Percentiles rank a stretch among this genome's conserved stretches.
phyloP scores from a whole-genome alignment of 345 rosid genomes.

The Pseudoturritis turrita region DNA sequence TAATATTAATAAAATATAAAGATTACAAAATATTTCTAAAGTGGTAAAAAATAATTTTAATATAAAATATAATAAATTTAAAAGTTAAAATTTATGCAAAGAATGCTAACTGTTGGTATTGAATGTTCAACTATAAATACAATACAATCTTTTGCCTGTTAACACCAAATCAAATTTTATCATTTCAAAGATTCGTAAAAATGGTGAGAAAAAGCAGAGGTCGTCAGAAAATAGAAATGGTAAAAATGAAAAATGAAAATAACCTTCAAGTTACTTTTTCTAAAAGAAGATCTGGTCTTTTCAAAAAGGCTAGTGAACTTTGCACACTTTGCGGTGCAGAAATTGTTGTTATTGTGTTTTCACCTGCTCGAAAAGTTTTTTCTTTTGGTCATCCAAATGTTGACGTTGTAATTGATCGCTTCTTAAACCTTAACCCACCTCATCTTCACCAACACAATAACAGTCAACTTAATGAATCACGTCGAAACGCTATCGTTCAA shows the following conservation, averaged over 20 bases:
- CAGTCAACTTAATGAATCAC: constrained; percentile 30
- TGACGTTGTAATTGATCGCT: constrained; percentile 30
- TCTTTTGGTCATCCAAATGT: constrained; percentile 61
- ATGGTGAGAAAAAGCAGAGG: constrained; percentile 38
- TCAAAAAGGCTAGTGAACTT: constrained; percentile 27
- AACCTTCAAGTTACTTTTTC: constrained; percentile 27
- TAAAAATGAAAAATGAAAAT: constrained; percentile 18
- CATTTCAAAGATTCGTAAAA: not conserved
- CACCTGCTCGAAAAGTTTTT: constrained; percentile 36
- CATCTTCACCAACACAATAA: not conserved
- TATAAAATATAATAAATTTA: not conserved
- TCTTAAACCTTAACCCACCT: constrained; percentile 18
- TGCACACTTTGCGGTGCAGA: constrained; percentile 21
- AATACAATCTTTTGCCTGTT: not conserved
- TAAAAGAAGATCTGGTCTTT: constrained; percentile 26
- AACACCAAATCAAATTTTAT: not conserved
- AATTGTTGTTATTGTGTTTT: constrained; percentile 17
- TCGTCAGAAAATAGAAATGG: constrained; percentile 23
- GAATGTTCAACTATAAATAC: constrained; percentile 13
- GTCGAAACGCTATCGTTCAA: constrained; percentile 34
- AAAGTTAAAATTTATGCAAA: not conserved
- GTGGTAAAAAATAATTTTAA: not conserved
- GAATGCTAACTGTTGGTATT: not conserved
- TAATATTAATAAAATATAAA: not conserved
- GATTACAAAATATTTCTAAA: not conserved